A percentile compares a stretch with the other conserved stretches of the same genome.
phyloP scores from a whole-genome alignment of 306 rosid species.

The Boehmeria nivea region DNA sequence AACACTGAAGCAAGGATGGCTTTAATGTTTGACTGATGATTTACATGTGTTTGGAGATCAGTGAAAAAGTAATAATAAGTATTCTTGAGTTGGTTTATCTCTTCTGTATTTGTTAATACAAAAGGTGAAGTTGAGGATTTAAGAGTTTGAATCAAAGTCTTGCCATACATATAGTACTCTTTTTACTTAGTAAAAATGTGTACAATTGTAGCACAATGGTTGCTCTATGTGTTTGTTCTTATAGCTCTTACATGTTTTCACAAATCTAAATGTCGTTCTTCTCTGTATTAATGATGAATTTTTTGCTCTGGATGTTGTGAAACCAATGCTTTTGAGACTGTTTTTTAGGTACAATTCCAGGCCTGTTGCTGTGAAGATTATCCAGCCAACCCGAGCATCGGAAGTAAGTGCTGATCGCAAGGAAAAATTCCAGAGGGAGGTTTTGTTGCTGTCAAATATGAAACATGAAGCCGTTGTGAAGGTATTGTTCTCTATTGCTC shows the following conservation, averaged over 20 bases:
- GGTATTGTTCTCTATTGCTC: conserved; percentile 26
- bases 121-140: too few relatives aligned
- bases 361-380: conserved; percentile 45
- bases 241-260: not conserved
- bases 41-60: too few relatives aligned
- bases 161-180: not conserved
- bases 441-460: conserved; percentile 32
- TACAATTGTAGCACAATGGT: too few relatives aligned
- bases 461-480: conserved; percentile 44
- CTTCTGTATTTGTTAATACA: too few relatives aligned
- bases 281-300: conserved; percentile 7
- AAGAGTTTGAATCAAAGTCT: not conserved
- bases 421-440: conserved; percentile 57
- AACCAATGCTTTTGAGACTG: not conserved
- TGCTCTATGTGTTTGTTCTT: not conserved
- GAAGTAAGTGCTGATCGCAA: conserved; percentile 25
- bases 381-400: conserved; percentile 26
- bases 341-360: conserved; percentile 36
- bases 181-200: too few relatives aligned
- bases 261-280: not conserved
- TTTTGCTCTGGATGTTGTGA: not conserved
- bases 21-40: too few relatives aligned
- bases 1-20: too few relatives aligned
- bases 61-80: too few relatives aligned
- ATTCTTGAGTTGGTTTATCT: too few relatives aligned